Evolutionary conservation across 2,329 filamentous ascomycete genomes (phyloP), one percentile per base, ranked within the genome.

Genomic region (Talaromyces sp.): DNA sequence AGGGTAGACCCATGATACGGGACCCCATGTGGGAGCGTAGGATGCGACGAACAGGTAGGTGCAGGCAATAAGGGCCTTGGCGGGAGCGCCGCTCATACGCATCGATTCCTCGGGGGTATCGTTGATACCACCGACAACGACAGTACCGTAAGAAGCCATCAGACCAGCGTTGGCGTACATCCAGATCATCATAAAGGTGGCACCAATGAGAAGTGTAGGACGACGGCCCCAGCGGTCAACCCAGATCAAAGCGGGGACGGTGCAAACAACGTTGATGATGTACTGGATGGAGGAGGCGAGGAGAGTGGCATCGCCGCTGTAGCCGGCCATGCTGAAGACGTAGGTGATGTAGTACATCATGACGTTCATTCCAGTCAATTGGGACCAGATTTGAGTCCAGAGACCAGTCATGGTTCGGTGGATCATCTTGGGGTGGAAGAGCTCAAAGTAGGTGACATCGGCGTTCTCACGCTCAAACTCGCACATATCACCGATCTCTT

Each of bases 231-330:
- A 89, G 51, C 79, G 77, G 62, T 93, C 89, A 62, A 91, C 81
- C 74, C 77, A 91, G 45, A 91, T 71, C 20, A 92, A 80, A 1
- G 88, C 88, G 0, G 88, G 88, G 2, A 91, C 68, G 0, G 89
- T 92, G 82, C 90, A 87, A 40, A 85, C 58, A 1, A 92, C 88
- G 69, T 91, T 91, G 76, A 92, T 88, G 62, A 91, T 80, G 69
- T 88, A 89, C 65, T 89, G 84, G 60, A 89, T 88, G 10, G 82
- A 83, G 10, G 84, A 86, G 8, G 86, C 80, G 36, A 88, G 70
- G 14, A 90, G 77, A 16, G 84, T 80, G 47, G 77, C 80, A 60
- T 82, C 78, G 6, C 79, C 78, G 3, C 72, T 75, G 7, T 87
- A 75, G 20, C 86, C 86, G 22, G 86, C 85, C 87, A 90, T 90